Evolutionary conservation across 352 stramenopile species (phyloP), one percentile per base, ranked within the genome.

Genomic region (Poterioochromonas sp.): DNA sequence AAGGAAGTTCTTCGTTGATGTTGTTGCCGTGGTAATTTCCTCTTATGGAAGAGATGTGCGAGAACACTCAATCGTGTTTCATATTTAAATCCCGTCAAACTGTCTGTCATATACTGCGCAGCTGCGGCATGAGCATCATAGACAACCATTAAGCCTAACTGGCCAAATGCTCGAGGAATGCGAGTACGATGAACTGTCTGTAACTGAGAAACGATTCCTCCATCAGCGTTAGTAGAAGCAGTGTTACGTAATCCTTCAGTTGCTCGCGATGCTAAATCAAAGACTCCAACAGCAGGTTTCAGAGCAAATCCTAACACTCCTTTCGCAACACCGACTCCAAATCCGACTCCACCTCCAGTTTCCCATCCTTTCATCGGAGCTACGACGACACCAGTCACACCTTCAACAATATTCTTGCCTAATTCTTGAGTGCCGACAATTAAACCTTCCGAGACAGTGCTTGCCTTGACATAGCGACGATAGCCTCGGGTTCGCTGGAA

Each of bases 261-360:
- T 44, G 79, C 58, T 39, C 79, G 29, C 1, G 79, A 82, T 29
- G 78, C 49, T 34, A 82, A 49, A 62, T 84, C 80, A n/a, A 80
- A 68, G 37, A 83, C 65, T 37, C 79, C 80, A 11, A 83, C 79
- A 26, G 80, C 62, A 39, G 80, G 80, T 51, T 83, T 83, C 34
- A 83, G 47, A 35, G 68, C 79, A 15, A 83, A 70, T 5, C 80
- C 80, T 22, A 81, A 5, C 32, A 83, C 34, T 32, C 80, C 80
- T 73, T 82, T 58, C 22, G 47, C 80, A 8, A 65, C 34, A 29
- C 80, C 80, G 40, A 82, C 82, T 26, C 54, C 68, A 34, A 83
- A 81, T 22, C 80, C 80, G 1, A 54, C 37, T 29, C 58, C 79
- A 26, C 80, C 80, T 20, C 41, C 79, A 11, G 3, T 0, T 29